Evolutionary conservation across 2,329 filamentous ascomycete species (phyloP), one percentile per base, ranked within the genome.

Genomic region (Xenoacremonium recifei): DNA sequence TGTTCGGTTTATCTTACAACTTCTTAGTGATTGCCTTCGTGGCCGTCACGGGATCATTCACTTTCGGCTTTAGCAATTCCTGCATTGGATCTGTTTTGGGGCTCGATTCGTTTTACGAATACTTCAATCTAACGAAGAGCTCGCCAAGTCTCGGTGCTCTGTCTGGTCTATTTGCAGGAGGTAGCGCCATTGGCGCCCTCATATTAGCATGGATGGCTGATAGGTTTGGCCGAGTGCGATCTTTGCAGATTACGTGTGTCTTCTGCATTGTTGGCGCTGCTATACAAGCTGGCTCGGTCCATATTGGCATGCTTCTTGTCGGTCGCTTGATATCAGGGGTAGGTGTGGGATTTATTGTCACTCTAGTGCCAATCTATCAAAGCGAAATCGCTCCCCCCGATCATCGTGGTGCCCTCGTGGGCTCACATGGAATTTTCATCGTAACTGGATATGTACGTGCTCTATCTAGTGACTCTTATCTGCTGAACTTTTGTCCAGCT

Each of bases 31-130:
- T 38, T 12, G 25, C 23, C 12, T 27, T 38, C 9, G 29, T 38
- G 11, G 18, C 15, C n/a, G 36, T 25, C 17, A 21, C 31, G 15
- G 36, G 36, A 3, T 38, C 36, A 13, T 38, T 29, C 36, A 31
- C 36, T 4, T 38, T 30, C 31, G 36, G 36, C 16, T 38, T 38
- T 15, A 38, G 31, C 21, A 18, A 21, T 30, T 38, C 36, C 16
- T 30, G 29, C 11, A 30, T 38, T 29, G 25, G 16, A 16, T 20
- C 36, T 21, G 36, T 30, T 3, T 19, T 19, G 9, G 36, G 36
- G 4, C 36, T 38, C 4, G 16, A 17, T 18, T 38, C 36, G 6
- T 31, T 38, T 11, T 30, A 6, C 6, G 9, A 4, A 10, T 38
- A 31, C 23, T 38, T 20, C n/a, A n/a, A n/a, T n/a, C n/a, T n/a